Percentiles rank a stretch among this genome's conserved stretches.
phyloP scores from a whole-genome alignment of 305 asterid species.

The Plantago coronopus region DNA sequence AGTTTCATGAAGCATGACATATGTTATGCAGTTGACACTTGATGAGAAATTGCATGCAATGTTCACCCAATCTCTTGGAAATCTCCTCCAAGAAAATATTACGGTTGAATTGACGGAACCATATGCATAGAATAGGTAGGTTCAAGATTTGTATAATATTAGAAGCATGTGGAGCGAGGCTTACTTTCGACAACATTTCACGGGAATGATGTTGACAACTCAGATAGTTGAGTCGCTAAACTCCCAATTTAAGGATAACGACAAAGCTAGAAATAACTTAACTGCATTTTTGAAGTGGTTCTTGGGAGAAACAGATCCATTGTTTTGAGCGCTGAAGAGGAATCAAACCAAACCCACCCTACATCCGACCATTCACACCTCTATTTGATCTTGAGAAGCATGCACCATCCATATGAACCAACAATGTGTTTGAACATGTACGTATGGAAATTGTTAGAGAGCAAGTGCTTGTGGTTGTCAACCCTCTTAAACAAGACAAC shows the following conservation, averaged over 20 bases:
- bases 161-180: neutral
- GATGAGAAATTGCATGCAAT: neutral
- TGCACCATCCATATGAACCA: too few species aligned
- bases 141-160: neutral
- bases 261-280: neutral
- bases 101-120: neutral
- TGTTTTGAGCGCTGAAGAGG: too few species aligned
- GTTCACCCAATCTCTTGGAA: neutral
- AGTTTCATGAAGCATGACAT: neutral
- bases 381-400: too few species aligned
- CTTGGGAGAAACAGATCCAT: too few species aligned
- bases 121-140: neutral
- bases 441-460: too few species aligned
- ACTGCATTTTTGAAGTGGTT: neutral
- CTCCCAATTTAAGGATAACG: neutral
- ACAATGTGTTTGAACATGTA: too few species aligned
- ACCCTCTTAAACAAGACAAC: too few species aligned
- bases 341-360: too few species aligned
- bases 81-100: neutral
- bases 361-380: too few species aligned
- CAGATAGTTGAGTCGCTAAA: neutral
- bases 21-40: neutral
- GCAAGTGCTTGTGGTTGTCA: too few species aligned
- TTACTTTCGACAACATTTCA: neutral
- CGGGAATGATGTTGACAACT: neutral